Conservation (phyloP, 179 eudicot genomes). For the Kewa caespitosa region DNA sequence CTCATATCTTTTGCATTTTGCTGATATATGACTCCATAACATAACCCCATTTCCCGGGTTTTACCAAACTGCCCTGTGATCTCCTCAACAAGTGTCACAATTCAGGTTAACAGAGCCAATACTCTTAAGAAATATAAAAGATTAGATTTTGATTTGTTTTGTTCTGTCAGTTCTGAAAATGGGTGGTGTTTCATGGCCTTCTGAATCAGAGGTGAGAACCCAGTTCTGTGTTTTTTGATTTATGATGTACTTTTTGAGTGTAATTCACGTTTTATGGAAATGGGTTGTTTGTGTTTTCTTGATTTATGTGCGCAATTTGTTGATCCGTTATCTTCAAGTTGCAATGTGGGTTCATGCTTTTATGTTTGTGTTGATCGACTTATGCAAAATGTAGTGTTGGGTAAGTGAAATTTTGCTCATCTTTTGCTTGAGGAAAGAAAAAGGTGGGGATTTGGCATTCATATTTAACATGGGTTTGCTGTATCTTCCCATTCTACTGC, state of each 20-base stretch:
- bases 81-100: no score
- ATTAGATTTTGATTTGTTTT: neutral
- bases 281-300: neutral
- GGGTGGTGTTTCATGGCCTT: slow-evolving; percentile 53
- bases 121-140: no score
- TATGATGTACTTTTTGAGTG: neutral
- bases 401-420: neutral
- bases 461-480: neutral
- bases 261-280: neutral
- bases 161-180: slow-evolving; percentile 29
- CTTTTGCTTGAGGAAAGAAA: neutral
- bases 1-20: no score
- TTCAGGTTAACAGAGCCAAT: no score
- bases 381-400: neutral
- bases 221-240: neutral
- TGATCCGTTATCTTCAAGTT: neutral
- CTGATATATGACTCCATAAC: no score
- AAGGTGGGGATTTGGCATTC: neutral
- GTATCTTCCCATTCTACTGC: neutral
- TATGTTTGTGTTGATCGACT: neutral
- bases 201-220: slow-evolving; percentile 40
- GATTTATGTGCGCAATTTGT: neutral
- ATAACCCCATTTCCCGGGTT: no score
- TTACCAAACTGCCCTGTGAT: no score
- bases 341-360: neutral